Conservation (phyloP, 2,329 filamentous ascomycete species). For the Penicillium decumbens region DNA sequence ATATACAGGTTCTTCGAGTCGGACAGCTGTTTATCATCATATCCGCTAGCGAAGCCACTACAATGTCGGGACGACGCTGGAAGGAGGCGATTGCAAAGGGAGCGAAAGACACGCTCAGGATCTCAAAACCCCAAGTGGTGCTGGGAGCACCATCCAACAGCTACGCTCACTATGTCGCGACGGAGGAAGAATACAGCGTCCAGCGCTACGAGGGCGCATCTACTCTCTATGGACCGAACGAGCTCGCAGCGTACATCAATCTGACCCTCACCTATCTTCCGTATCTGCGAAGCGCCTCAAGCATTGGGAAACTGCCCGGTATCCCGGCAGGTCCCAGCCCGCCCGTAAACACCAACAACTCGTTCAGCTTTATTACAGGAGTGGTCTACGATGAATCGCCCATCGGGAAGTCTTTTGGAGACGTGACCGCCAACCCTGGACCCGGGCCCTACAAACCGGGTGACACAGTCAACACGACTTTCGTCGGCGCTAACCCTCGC, state of each 20-base stretch:
- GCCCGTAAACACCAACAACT: constrained; percentile 71
- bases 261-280: constrained; percentile 68
- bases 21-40: constrained; percentile 82
- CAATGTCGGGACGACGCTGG: constrained; percentile 89
- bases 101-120: constrained; percentile 49
- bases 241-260: constrained; percentile 82
- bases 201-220: constrained; percentile 95
- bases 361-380: constrained; percentile 71
- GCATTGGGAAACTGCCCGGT: constrained; percentile 38
- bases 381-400: constrained; percentile 70
- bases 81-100: constrained; percentile 61
- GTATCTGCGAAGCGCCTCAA: constrained; percentile 54
- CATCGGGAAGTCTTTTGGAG: constrained; percentile 65
- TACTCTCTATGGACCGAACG: constrained; percentile 79
- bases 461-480: constrained; percentile 60
- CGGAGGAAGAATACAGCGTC: constrained; percentile 72
- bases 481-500: constrained; percentile 82
- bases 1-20: constrained; percentile 78
- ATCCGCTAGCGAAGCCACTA: constrained; percentile 80
- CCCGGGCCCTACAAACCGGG: constrained; percentile 56
- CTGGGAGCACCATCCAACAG: constrained; percentile 85
- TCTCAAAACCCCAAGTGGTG: constrained; percentile 64
- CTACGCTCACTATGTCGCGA: constrained; percentile 78
- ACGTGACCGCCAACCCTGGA: constrained; percentile 53
- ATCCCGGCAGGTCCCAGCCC: constrained; percentile 58